Evolutionary conservation across 768 basidiomycete genomes (phyloP), one percentile per base, ranked within the genome.

Genomic region (Russula lepida): DNA sequence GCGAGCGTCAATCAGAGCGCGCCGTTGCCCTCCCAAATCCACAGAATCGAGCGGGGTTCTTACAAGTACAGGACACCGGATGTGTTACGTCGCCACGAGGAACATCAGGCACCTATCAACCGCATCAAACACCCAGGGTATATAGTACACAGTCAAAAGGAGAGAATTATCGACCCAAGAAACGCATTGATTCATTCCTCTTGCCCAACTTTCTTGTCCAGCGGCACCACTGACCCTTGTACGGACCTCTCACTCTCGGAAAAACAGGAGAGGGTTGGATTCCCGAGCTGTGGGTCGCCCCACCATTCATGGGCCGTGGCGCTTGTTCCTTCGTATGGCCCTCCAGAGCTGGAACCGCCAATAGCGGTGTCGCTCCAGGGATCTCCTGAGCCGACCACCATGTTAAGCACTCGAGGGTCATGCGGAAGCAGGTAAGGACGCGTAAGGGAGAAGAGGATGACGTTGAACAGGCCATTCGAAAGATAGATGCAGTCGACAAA

Each of bases 401-500:
- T 5, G 9, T 28, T 51, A 19, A 19, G 30, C 1, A 8, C 44
- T 37, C 23, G 43, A 30, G 51, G 51, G 7, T 59, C 49, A 28
- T 55, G 59, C 19, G 73, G 76, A 21, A 77, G 64, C 30, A 78
- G 68, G 23, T 70, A 69, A 8, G 77, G 77, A 9, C 77, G 73
- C 2, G 77, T 78, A 12, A 71, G 44, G 0, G 69, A 63, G 71
- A 66, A 71, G 21, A 81, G 72, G 44, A 76, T 59, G 28, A 76
- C 71, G 60, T 81, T 79, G 64, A 79, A 70, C 37, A 79, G 57
- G 11, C 80, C 80, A 0, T 75, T 78, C 28, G 74, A 73, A 7
- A 76, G 71, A 63, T 76, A 80, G 15, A 81, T 48, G 11, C 73
- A 67, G 35, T 72, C 76, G 13, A 73, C 70, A 52, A 78, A 72